Evolutionary conservation across 345 rosid genomes (phyloP), one percentile per base, ranked within the genome.

Genomic region (Gossypium ekmanianum): DNA sequence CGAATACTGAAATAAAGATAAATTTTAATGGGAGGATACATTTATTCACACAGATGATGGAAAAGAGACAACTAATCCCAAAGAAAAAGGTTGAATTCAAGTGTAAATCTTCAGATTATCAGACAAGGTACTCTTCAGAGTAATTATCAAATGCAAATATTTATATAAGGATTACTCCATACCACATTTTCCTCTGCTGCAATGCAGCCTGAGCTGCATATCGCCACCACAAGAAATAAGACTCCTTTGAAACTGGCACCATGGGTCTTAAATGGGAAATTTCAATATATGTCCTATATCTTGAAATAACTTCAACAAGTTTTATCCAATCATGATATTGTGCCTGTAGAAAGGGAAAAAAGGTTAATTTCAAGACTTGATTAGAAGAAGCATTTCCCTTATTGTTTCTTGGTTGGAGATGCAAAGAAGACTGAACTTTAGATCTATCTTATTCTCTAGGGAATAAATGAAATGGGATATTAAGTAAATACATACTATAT

Each of bases 281-380:
- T 81, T 95, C 99, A 73, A 91, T 78, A 84, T 85, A 86, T 48
- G 82, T 86, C 90, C 84, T 89, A 86, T 93, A 89, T 83, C 92
- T 93, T 24, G 98, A 91, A 81, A 95, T 80, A 80, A 87, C 97
- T 83, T 95, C 99, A 65, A 93, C 79, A 74, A 95, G 87, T 85
- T 89, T 95, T 84, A 95, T 90, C 94, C 97, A 93, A 84, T 95
- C 99, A 83, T 89, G 91, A 84, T 95, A 95, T 81, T 95, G 99
- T 24, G 83, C 93, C 99, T 95, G 89, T 73, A 44, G 77, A 74
- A 43, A 52, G 11, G 62, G 50, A 78, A 75, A 78, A 81, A 55
- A 74, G 64, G 72, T 73, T 66, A 73, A 74, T 68, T 74, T 50
- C 47, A 74, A 51, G 52, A 74, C 62, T 69, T 56, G 48, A 80